Evolutionary conservation across 257 asterid species (phyloP), one percentile per base, ranked within the genome.

Genomic region (Voacanga thouarsii): DNA sequence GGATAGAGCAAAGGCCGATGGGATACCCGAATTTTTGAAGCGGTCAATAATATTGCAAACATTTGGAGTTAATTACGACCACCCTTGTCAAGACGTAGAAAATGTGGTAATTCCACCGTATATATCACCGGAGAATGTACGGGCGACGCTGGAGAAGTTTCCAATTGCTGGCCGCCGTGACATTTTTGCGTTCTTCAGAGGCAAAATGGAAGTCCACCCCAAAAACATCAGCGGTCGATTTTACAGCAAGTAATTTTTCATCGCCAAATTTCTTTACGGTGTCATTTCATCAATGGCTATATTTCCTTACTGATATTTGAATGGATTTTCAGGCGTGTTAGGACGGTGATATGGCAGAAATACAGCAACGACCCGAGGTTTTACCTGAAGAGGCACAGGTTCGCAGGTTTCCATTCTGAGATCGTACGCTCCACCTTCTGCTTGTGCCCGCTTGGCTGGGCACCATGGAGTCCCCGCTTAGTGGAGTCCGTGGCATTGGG

Each of bases 381-480:
- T 45, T 89, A 92, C 84, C 77, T 96, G 4, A 83, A 81, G 83
- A 69, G 97, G 55, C 89, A 90, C 23, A 74, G 97, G 41, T 90
- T 89, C 12, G 79, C 90, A 78, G 97, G 94, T 67, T 96, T 89
- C 87, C 94, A 91, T 68, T 92, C 92, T 1, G 98, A 94, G 79
- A 94, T 94, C 0, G 85, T 80, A 7, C 89, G 96, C 5, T 89
- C 98, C n/a, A 89, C 82, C 50, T 94, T 92, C 76, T 94, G 98
- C 69, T 75, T 94, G 24, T 90, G 97, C 59, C 99, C 99, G 0
- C 41, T 90, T 47, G 99, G 97, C 9, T 94, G 99, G 98, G 97
- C 98, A 44, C 98, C 97, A 3, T 94, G 98, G 98, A 92, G 98
- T 75, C 97, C 98, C 3, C 78, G 99, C 82, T 80, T 94, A 23